Conservation (phyloP, 75 land plant genomes). For the Sequoia sempervirens region DNA sequence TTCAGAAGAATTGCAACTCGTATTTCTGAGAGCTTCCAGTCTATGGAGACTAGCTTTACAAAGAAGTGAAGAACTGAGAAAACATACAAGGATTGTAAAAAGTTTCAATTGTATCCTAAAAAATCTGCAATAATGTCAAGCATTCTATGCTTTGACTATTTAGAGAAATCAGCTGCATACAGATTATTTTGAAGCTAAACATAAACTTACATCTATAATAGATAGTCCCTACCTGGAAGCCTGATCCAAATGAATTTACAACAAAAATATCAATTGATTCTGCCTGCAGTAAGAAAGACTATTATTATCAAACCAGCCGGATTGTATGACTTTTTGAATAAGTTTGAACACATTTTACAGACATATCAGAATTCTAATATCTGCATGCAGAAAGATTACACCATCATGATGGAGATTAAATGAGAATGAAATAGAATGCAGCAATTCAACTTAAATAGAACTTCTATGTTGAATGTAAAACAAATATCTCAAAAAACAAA, state of each 20-base stretch:
- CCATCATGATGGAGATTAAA: neutral
- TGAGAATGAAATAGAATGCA: neutral
- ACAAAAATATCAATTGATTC: slow-evolving; percentile 85
- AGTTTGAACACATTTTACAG: neutral
- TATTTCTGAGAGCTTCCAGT: neutral
- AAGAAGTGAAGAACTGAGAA: too few species aligned
- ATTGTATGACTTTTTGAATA: neutral
- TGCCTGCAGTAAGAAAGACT: slow-evolving; percentile 37
- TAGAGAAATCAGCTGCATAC: neutral
- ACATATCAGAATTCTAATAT: neutral
- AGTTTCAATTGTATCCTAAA: neutral
- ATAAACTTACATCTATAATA: neutral
- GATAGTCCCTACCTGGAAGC: slow-evolving; percentile 55
- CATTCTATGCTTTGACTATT: neutral
- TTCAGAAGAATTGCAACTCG: neutral
- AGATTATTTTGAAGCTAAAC: neutral
- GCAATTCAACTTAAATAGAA: neutral
- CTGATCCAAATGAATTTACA: slow-evolving; percentile 93
- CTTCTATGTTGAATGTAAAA: neutral
- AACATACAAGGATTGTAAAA: neutral
- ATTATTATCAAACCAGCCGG: neutral
- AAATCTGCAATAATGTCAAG: neutral
- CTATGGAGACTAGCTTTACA: neutral
- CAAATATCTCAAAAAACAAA: neutral
- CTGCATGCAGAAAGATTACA: neutral